These are phyloP conservation scores for Epichloe hybrida DNA, from an alignment of 2,329 filamentous ascomycete species.

Conservation along the genomic window DNA sequence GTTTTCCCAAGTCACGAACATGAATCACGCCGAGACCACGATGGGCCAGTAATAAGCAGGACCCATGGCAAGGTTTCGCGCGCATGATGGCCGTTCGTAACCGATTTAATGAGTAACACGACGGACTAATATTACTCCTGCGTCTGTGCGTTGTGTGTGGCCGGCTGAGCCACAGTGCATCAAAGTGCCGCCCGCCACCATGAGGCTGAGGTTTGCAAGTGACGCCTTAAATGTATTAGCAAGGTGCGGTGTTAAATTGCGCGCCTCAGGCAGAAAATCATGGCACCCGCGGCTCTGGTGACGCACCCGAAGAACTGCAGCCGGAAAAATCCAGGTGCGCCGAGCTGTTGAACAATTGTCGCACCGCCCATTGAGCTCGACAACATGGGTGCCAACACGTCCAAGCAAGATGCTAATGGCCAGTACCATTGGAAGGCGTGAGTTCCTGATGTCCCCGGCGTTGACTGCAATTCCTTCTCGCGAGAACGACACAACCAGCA, in stretches of 20 bases:
- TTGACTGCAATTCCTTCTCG: neutral
- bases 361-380: slow-evolving; percentile 23
- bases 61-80: too few relatives aligned
- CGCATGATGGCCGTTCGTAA: too few relatives aligned
- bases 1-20: too few relatives aligned
- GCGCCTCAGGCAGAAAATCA: slow-evolving; percentile 19
- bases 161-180: slow-evolving; percentile 1
- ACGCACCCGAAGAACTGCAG: slow-evolving; percentile 19
- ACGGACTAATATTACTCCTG: too few relatives aligned
- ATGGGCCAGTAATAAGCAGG: too few relatives aligned
- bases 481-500: neutral
- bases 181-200: slow-evolving; percentile 3
- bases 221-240: too few relatives aligned
- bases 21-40: too few relatives aligned
- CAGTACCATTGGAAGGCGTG: slow-evolving; percentile 43
- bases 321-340: slow-evolving; percentile 21
- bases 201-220: slow-evolving; percentile 1
- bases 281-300: slow-evolving; percentile 8
- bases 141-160: neutral
- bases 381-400: slow-evolving; percentile 44
- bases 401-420: slow-evolving; percentile 29
- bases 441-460: slow-evolving; percentile 13
- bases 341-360: slow-evolving; percentile 14
- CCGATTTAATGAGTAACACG: too few relatives aligned
- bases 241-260: neutral